phyloP scores from a whole-genome alignment of 2,329 filamentous ascomycete genomes.

The Pseudogymnoascus sp. region DNA sequence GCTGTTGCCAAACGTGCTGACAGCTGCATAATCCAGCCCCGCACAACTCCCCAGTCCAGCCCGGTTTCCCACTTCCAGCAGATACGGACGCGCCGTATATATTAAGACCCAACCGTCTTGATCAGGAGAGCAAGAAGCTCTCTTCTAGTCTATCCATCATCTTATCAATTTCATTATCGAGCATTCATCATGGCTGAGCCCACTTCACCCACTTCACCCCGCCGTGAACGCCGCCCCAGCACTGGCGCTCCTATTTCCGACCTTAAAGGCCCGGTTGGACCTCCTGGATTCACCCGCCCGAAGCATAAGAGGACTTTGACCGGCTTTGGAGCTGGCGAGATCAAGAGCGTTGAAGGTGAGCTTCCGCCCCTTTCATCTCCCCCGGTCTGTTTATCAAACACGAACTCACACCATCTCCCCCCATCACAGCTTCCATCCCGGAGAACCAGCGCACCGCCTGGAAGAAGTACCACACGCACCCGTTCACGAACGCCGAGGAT shows the following conservation, averaged over 20 bases:
- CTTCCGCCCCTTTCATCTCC: neutral
- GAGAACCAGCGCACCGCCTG: slow-evolving; percentile 79
- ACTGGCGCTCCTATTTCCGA: slow-evolving; percentile 77
- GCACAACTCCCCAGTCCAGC: neutral
- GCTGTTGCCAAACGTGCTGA: slow-evolving; percentile 9
- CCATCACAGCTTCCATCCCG: slow-evolving; percentile 62
- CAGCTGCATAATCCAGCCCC: neutral
- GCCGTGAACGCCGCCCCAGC: slow-evolving; percentile 73
- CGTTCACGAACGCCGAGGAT: slow-evolving; percentile 72
- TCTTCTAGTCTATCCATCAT: neutral
- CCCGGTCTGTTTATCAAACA: neutral
- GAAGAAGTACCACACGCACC: slow-evolving; percentile 55
- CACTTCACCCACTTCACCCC: slow-evolving; percentile 23
- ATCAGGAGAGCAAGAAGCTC: neutral
- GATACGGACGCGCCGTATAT: neutral
- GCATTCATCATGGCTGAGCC: slow-evolving; percentile 1
- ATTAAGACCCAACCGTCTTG: neutral
- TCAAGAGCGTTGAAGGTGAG: slow-evolving; percentile 85
- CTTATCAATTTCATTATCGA: slow-evolving; percentile 1
- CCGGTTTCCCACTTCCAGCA: neutral
- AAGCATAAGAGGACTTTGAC: slow-evolving; percentile 98
- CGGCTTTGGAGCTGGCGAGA: slow-evolving; percentile 82
- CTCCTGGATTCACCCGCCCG: slow-evolving; percentile 74
- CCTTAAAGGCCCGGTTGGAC: slow-evolving; percentile 78
- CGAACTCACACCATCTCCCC: neutral